Evolutionary conservation across 164 flowering plant species (phyloP).

Genomic region (Vitis rupestris): DNA sequence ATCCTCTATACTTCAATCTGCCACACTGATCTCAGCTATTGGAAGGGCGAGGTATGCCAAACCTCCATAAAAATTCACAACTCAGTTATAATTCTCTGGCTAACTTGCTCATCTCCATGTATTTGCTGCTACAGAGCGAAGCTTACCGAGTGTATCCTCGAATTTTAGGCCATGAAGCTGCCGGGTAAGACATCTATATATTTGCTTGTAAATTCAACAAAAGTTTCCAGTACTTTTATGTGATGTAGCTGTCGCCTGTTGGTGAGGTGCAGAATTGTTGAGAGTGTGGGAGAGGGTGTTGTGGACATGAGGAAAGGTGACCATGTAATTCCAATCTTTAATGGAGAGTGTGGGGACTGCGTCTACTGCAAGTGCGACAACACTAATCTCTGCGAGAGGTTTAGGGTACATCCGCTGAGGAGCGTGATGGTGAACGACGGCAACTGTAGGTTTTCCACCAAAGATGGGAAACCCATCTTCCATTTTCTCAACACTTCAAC

Average conservation of each 20-base stretch:
- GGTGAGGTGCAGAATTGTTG: constrained; percentile 36
- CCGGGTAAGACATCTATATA: constrained; percentile 43
- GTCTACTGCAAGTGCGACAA: constrained; percentile 40
- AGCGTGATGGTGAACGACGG: constrained; percentile 57
- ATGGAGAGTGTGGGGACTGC: constrained; percentile 62
- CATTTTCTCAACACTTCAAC: constrained; percentile 78
- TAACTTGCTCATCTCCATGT: background rate
- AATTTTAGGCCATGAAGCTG: constrained; percentile 80
- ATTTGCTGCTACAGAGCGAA: constrained; percentile 38
- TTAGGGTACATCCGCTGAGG: constrained; percentile 49
- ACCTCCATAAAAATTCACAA: no score
- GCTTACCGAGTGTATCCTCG: constrained; percentile 59
- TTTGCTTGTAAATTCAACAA: background rate
- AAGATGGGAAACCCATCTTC: constrained; percentile 51
- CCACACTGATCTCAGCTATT: constrained; percentile 69
- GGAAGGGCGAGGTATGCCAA: constrained; percentile 63
- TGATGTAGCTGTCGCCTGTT: no score
- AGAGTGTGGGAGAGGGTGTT: constrained; percentile 72
- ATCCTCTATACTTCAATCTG: constrained; percentile 70
- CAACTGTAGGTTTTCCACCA: constrained; percentile 45
- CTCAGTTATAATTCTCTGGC: background rate
- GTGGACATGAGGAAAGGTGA: constrained; percentile 55
- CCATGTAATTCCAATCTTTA: constrained; percentile 66
- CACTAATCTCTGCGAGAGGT: constrained; percentile 52
- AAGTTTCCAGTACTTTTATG: background rate